Evolutionary conservation across 257 asterid species (phyloP).

Genomic region (Mentha longifolia): DNA sequence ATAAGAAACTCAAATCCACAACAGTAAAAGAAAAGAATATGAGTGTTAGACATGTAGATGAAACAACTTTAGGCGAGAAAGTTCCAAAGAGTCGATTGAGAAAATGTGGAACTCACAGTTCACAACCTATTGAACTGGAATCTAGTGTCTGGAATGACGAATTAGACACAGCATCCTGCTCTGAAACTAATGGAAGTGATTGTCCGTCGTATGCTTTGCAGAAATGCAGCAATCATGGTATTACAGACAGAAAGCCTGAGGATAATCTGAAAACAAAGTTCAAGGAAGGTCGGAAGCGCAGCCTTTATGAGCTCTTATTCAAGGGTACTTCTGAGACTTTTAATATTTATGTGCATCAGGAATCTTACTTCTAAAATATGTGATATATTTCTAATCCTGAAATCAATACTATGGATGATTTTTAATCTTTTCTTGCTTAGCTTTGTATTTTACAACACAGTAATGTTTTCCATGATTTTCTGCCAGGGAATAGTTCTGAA

Average conservation of each 20-base stretch:
- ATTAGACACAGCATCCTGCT: slow-evolving; percentile 32
- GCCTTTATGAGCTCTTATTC: slow-evolving; percentile 48
- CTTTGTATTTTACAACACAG: background rate
- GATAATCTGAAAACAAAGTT: slow-evolving; percentile 38
- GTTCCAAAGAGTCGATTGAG: slow-evolving; percentile 28
- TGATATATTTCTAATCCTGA: slow-evolving; percentile 12
- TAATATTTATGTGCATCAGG: background rate
- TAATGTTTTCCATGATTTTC: slow-evolving; percentile 15
- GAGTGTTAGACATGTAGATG: slow-evolving; percentile 34
- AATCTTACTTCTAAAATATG: slow-evolving; percentile 8
- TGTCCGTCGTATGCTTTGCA: slow-evolving; percentile 31
- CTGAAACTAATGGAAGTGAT: slow-evolving; percentile 38
- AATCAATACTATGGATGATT: slow-evolving; percentile 4
- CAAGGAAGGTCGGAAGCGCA: slow-evolving; percentile 54
- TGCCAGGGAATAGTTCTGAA: slow-evolving; percentile 40
- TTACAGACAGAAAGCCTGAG: slow-evolving; percentile 31
- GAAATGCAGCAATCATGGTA: slow-evolving; percentile 36
- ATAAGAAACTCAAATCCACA: slow-evolving; percentile 33
- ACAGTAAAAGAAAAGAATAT: slow-evolving; percentile 38
- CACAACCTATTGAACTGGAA: slow-evolving; percentile 36
- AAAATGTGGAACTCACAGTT: slow-evolving; percentile 23
- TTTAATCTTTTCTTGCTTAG: background rate
- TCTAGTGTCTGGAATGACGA: slow-evolving; percentile 34
- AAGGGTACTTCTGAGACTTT: slow-evolving; percentile 46
- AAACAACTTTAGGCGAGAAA: slow-evolving; percentile 34